Evolutionary conservation across 2,329 filamentous ascomycete species (phyloP).

Genomic region (Periconia digitata): DNA sequence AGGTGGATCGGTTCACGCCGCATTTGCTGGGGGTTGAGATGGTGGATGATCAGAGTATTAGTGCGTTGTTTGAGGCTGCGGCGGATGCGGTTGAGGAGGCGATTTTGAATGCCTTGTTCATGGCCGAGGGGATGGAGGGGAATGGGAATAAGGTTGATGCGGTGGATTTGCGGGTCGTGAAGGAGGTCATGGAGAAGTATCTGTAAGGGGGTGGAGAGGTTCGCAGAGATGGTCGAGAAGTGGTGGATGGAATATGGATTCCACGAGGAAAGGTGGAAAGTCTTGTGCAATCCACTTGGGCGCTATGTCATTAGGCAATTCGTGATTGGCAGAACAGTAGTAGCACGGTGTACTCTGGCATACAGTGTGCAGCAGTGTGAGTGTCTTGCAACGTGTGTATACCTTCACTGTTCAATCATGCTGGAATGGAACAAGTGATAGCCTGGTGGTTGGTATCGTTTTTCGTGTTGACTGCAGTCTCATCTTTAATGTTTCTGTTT

Average conservation of each 20-base stretch:
- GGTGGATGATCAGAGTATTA: conserved; percentile 62
- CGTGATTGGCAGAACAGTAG: too few relatives aligned
- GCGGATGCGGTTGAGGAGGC: conserved; percentile 67
- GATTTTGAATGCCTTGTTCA: conserved; percentile 65
- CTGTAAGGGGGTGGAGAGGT: conserved; percentile 14
- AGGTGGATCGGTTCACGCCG: conserved; percentile 39
- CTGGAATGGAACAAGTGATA: too few relatives aligned
- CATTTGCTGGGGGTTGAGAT: conserved; percentile 51
- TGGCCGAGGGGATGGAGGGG: conserved; percentile 62
- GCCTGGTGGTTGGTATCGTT: too few relatives aligned
- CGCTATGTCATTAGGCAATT: too few relatives aligned
- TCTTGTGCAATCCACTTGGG: too few relatives aligned
- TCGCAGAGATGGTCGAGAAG: background rate
- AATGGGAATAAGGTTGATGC: conserved; percentile 49
- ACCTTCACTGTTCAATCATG: too few relatives aligned
- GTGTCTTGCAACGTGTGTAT: too few relatives aligned
- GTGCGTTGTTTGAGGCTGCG: conserved; percentile 62
- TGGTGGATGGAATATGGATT: background rate
- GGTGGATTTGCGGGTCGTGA: conserved; percentile 37
- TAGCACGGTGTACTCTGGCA: too few relatives aligned
- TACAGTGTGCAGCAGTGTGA: too few relatives aligned
- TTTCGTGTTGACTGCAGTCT: too few relatives aligned
- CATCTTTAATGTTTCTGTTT: too few relatives aligned
- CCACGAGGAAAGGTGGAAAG: too few relatives aligned
- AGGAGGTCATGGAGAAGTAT: conserved; percentile 40